Evolutionary conservation across 1,139 yeast genomes (phyloP).

Genomic region (Taiozyma sp.): DNA sequence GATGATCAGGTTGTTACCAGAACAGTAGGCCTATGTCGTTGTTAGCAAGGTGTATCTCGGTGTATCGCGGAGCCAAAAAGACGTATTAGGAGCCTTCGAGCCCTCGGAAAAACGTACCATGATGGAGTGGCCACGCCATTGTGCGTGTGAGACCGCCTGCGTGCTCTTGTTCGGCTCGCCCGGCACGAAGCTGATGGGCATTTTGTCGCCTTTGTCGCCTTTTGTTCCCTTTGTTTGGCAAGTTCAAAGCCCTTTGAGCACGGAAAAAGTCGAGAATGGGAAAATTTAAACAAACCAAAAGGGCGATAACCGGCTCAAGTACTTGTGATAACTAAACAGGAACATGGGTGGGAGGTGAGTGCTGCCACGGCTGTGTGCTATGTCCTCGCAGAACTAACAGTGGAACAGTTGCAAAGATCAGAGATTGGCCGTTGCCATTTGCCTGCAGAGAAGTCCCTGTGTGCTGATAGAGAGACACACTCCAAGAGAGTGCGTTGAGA

Average conservation of each 20-base stretch:
- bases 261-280: constrained; percentile 4
- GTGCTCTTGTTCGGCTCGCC: constrained; percentile 71
- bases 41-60: neutral
- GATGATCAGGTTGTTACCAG: constrained; percentile 83
- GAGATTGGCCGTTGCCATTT: constrained; percentile 87
- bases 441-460: constrained; percentile 94
- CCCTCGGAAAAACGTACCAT: constrained; percentile 29
- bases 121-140: constrained; percentile 66
- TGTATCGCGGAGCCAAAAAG: neutral
- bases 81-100: neutral
- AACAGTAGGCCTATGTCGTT: constrained; percentile 54
- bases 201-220: constrained; percentile 22
- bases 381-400: neutral
- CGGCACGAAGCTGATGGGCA: constrained; percentile 72
- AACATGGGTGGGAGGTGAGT: constrained; percentile 25
- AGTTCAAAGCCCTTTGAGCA: neutral
- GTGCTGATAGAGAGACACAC: constrained; percentile 86
- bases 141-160: constrained; percentile 54
- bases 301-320: no score
- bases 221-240: neutral
- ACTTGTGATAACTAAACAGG: no score
- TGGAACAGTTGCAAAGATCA: constrained; percentile 80
- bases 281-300: no score
- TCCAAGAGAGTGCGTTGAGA: constrained; percentile 82
- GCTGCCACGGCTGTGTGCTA: neutral